These are phyloP conservation scores for Globisporangium abappressorium DNA, from an alignment of 352 stramenopile genomes.

Conservation along the genomic window DNA sequence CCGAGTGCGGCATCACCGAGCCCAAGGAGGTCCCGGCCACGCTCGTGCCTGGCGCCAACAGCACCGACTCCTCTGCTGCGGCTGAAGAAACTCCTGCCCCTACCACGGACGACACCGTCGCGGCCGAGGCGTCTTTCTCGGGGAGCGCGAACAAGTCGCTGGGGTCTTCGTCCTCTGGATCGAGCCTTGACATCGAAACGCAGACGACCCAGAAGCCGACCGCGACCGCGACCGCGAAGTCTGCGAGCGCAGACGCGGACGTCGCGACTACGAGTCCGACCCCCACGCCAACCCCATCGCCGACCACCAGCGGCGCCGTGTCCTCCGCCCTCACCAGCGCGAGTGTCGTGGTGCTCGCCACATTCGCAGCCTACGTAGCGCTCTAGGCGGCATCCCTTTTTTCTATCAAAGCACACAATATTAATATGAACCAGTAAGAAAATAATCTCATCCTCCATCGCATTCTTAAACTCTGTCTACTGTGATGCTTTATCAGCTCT, in stretches of 20 bases:
- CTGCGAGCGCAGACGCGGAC: not conserved
- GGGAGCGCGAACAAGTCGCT: conserved; percentile 2
- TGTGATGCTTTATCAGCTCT: not conserved
- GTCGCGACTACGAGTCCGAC: not conserved
- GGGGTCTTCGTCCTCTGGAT: conserved; percentile 5
- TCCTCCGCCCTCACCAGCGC: conserved; percentile 2
- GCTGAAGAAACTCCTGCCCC: not conserved
- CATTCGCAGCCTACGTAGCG: conserved; percentile 1
- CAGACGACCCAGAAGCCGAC: conserved; percentile 2
- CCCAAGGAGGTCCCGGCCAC: conserved; percentile 15
- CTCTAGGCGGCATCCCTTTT: not conserved
- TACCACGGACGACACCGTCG: not conserved
- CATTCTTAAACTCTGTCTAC: not conserved
- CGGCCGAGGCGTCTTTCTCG: not conserved
- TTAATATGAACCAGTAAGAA: conserved; percentile 22
- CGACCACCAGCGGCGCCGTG: not conserved
- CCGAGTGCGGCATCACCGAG: conserved; percentile 19
- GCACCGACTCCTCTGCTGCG: conserved; percentile 1
- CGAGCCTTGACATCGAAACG: conserved; percentile 1
- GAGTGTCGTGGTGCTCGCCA: not conserved
- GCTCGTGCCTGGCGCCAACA: conserved; percentile 7
- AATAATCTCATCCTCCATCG: conserved; percentile 25
- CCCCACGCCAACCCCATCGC: not conserved
- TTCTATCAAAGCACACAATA: not conserved
- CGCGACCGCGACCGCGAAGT: conserved; percentile 1